phyloP scores from a whole-genome alignment of 1,284 basidiomycete genomes.

The Volvariella surrecta region DNA sequence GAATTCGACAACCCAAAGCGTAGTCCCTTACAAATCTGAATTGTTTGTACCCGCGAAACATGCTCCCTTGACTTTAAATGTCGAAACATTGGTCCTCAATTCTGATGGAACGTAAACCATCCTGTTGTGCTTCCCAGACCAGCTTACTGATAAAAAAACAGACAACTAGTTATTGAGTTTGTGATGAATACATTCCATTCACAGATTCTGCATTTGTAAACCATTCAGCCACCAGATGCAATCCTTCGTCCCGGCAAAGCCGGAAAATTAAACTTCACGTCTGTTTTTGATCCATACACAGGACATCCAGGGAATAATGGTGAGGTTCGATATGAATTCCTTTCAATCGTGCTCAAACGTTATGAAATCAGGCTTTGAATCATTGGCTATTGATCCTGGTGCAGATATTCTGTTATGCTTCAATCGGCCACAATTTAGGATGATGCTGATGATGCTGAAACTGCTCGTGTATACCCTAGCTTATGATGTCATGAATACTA shows the following conservation, averaged over 20 bases:
- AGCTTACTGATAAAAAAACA: constrained; percentile 3
- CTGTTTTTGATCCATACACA: constrained; percentile 32
- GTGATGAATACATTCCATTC: constrained; percentile 56
- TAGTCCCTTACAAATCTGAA: constrained; percentile 24
- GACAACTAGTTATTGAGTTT: constrained; percentile 42
- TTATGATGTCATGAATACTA: constrained; percentile 36
- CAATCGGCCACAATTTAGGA: constrained; percentile 62
- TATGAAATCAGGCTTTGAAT: constrained; percentile 44
- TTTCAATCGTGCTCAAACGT: not conserved
- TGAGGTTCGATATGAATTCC: constrained; percentile 6
- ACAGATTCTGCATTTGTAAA: constrained; percentile 29
- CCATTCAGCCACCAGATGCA: constrained; percentile 45
- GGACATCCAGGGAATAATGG: constrained; percentile 30
- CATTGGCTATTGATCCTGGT: constrained; percentile 43
- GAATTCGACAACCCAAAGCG: constrained; percentile 18
- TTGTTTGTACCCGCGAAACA: constrained; percentile 39
- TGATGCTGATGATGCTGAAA: constrained; percentile 39
- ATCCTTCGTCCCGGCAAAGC: constrained; percentile 20
- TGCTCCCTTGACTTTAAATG: constrained; percentile 45
- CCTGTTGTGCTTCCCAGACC: not conserved
- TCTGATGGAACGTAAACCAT: constrained; percentile 44
- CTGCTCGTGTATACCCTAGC: constrained; percentile 45
- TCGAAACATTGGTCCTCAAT: constrained; percentile 53
- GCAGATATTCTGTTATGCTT: constrained; percentile 47
- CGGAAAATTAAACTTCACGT: constrained; percentile 43